Percentiles rank a stretch among this genome's conserved stretches.
These are phyloP conservation scores for Gossypium lobatum DNA, from an alignment of 441 rosid genomes.

Conservation along the genomic window DNA sequence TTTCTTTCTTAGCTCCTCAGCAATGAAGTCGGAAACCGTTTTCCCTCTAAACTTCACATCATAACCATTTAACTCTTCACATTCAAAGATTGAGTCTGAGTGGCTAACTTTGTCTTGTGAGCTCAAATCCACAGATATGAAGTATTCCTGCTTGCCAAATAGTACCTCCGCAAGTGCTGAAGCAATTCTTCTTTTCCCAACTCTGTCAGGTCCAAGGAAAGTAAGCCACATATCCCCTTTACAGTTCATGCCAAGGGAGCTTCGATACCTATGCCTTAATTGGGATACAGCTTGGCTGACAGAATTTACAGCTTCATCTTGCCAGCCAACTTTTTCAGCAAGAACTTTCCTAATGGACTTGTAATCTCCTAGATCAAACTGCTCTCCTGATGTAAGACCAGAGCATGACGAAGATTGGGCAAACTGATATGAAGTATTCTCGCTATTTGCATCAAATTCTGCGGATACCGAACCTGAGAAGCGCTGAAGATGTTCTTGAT, in stretches of 20 bases:
- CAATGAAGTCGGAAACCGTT: constrained; percentile 50
- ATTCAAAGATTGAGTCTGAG: constrained; percentile 21
- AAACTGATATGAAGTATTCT: constrained; percentile 23
- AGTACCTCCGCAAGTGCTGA: constrained; percentile 55
- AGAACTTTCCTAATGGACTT: constrained; percentile 47
- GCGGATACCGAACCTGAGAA: constrained; percentile 22
- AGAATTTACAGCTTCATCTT: constrained; percentile 51
- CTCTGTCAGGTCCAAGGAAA: constrained; percentile 72
- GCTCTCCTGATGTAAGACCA: constrained; percentile 20
- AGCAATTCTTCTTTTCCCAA: constrained; percentile 65
- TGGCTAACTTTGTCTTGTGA: constrained; percentile 23
- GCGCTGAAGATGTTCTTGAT: constrained; percentile 15
- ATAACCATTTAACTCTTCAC: constrained; percentile 23
- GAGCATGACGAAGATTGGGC: constrained; percentile 28
- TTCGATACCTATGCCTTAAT: constrained; percentile 31
- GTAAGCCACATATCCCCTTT: constrained; percentile 59
- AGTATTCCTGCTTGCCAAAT: constrained; percentile 34
- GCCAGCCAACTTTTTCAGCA: constrained; percentile 50
- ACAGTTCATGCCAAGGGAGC: constrained; percentile 11
- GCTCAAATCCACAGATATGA: constrained; percentile 49
- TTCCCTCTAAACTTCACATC: constrained; percentile 45
- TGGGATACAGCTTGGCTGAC: constrained; percentile 38
- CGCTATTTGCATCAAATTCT: constrained; percentile 18
- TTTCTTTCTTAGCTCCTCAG: constrained; percentile 46
- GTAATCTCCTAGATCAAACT: constrained; percentile 31